Percentiles rank a stretch among this genome's conserved stretches.
phyloP scores from a whole-genome alignment of 2,329 filamentous ascomycete genomes.

The Coniochaeta prunicola region DNA sequence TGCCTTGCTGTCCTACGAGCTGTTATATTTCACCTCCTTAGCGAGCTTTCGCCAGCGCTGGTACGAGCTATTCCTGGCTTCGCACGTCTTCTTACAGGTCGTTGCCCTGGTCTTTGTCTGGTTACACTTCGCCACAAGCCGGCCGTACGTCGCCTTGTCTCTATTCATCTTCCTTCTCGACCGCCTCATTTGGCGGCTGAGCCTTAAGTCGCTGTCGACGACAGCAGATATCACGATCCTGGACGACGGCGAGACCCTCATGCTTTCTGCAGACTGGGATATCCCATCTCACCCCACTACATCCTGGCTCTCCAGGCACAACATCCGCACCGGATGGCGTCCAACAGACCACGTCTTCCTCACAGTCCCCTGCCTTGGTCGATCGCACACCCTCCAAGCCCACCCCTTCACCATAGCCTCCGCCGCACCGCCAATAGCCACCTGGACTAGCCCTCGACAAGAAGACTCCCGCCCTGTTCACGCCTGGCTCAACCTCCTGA shows the following conservation, averaged over 20 bases:
- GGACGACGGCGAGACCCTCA: conserved; percentile 48
- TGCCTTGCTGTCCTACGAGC: conserved; percentile 49
- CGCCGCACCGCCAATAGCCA: conserved; percentile 33
- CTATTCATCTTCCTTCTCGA: conserved; percentile 51
- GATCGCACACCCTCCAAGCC: conserved; percentile 46
- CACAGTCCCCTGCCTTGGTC: conserved; percentile 46
- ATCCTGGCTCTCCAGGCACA: conserved; percentile 15
- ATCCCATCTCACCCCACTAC: conserved; percentile 11
- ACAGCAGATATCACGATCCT: conserved; percentile 44
- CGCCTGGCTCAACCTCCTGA: conserved; percentile 48
- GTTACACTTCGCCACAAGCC: conserved; percentile 47
- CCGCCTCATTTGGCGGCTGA: conserved; percentile 47
- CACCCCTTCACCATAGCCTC: conserved; percentile 64
- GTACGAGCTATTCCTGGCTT: conserved; percentile 56
- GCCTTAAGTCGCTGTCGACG: conserved; percentile 40
- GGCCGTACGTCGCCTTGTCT: conserved; percentile 44
- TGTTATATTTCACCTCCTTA: conserved; percentile 55
- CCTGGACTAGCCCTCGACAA: neutral
- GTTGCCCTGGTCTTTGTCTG: conserved; percentile 48
- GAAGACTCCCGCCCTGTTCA: conserved; percentile 21
- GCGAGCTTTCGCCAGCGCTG: conserved; percentile 50
- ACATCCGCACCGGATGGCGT: conserved; percentile 45
- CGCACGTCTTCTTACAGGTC: conserved; percentile 51
- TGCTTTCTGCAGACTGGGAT: conserved; percentile 33
- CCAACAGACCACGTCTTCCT: conserved; percentile 59